These are phyloP conservation scores for Curvularia sp. DNA, from an alignment of 2,329 filamentous ascomycete species.

Conservation along the genomic window DNA sequence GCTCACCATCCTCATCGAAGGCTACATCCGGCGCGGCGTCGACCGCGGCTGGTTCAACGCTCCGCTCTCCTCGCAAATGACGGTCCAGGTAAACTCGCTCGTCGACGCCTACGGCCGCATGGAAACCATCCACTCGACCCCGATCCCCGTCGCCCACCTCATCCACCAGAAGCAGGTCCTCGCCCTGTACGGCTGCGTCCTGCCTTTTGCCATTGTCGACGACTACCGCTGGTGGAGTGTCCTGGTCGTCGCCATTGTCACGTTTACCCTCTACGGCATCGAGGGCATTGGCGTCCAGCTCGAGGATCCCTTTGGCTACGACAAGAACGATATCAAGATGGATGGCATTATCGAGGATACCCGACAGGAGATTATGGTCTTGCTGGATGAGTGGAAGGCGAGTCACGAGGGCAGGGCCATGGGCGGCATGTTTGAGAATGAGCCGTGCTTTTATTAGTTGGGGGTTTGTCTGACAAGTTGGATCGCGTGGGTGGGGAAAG, in stretches of 20 bases:
- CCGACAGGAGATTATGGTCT: slow-evolving; percentile 63
- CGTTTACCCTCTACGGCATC: slow-evolving; percentile 70
- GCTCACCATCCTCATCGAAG: slow-evolving; percentile 66
- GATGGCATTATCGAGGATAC: slow-evolving; percentile 70
- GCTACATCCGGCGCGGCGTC: slow-evolving; percentile 64
- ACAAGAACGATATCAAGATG: slow-evolving; percentile 72
- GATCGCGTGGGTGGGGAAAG: neutral
- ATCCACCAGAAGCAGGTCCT: slow-evolving; percentile 72
- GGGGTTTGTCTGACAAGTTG: neutral
- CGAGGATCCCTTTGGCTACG: slow-evolving; percentile 71
- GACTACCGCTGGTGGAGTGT: slow-evolving; percentile 70
- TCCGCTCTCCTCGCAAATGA: slow-evolving; percentile 65
- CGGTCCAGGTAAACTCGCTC: slow-evolving; percentile 63
- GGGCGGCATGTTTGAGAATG: slow-evolving; percentile 47
- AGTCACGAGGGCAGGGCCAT: slow-evolving; percentile 39
- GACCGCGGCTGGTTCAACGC: slow-evolving; percentile 66
- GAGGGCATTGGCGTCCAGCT: slow-evolving; percentile 69
- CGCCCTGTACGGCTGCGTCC: slow-evolving; percentile 65
- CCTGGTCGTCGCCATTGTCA: slow-evolving; percentile 65
- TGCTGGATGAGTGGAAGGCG: slow-evolving; percentile 65
- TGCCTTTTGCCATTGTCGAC: slow-evolving; percentile 69
- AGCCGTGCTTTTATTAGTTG: neutral
- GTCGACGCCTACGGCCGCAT: slow-evolving; percentile 67
- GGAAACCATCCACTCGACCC: slow-evolving; percentile 71
- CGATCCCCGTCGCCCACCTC: slow-evolving; percentile 69